A percentile compares a stretch with the other conserved stretches of the same genome.
These are phyloP conservation scores for Hypoxylon sp. DNA, from an alignment of 2,329 filamentous ascomycete genomes.

Conservation along the genomic window DNA sequence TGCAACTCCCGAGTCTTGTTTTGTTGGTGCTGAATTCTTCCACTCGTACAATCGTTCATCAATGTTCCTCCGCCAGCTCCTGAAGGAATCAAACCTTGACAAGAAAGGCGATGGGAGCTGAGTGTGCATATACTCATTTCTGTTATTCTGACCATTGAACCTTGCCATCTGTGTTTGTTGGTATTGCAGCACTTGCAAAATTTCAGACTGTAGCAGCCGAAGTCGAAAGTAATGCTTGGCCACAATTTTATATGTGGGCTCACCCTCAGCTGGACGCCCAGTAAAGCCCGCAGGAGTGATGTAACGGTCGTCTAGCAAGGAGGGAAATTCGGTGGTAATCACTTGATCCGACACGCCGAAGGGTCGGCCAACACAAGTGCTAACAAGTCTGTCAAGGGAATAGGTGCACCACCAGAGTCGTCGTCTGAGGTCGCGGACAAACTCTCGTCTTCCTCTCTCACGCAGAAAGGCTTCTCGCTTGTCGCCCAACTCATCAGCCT, in stretches of 20 bases:
- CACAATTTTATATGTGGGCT: constrained; percentile 89
- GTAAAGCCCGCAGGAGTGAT: constrained; percentile 85
- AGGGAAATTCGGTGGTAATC: constrained; percentile 95
- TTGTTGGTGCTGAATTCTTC: constrained; percentile 84
- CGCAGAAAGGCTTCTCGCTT: constrained; percentile 56
- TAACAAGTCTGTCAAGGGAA: constrained; percentile 93
- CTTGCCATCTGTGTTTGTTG: constrained; percentile 87
- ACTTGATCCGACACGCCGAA: constrained; percentile 97
- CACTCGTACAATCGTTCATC: constrained; percentile 86
- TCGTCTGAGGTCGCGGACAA: constrained; percentile 85
- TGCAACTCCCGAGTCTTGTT: constrained; percentile 83
- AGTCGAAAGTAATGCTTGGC: constrained; percentile 93
- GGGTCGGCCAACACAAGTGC: constrained; percentile 90
- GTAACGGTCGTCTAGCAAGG: constrained; percentile 85
- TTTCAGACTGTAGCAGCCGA: constrained; percentile 90
- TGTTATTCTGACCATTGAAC: constrained; percentile 70
- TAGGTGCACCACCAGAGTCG: constrained; percentile 98
- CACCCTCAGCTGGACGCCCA: constrained; percentile 67
- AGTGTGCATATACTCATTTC: constrained; percentile 81
- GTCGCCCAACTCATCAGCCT: constrained; percentile 51
- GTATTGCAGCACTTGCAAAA: constrained; percentile 91
- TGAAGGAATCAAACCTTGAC: constrained; percentile 84
- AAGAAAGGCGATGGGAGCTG: constrained; percentile 88
- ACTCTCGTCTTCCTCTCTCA: constrained; percentile 79
- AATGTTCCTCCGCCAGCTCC: constrained; percentile 89